Conservation (phyloP, 768 basidiomycete genomes). For the Leccinum imitatum region DNA sequence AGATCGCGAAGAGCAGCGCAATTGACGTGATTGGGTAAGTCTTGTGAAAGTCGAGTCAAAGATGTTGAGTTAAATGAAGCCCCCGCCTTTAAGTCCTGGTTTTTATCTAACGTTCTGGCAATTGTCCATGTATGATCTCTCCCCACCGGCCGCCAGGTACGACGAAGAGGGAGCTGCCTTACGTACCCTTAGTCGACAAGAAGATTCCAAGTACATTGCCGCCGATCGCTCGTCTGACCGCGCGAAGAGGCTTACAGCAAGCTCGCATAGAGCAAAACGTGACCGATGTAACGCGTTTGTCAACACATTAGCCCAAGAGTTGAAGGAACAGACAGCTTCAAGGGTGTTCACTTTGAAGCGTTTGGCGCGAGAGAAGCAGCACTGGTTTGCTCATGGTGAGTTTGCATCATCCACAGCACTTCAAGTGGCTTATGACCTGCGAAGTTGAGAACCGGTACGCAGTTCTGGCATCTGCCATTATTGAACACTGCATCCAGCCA, state of each 20-base stretch:
- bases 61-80: conserved; percentile 4
- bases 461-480: conserved; percentile 58
- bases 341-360: conserved; percentile 77
- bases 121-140: conserved; percentile 84
- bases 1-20: conserved; percentile 65
- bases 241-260: conserved; percentile 53
- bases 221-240: conserved; percentile 77
- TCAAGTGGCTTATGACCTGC: conserved; percentile 7
- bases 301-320: conserved; percentile 60
- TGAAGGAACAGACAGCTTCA: conserved; percentile 72
- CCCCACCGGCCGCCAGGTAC: conserved; percentile 74
- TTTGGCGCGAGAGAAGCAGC: conserved; percentile 69
- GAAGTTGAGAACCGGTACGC: conserved; percentile 39
- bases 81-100: conserved; percentile 56
- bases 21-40: conserved; percentile 72
- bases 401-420: not conserved
- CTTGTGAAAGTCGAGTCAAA: conserved; percentile 3
- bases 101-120: conserved; percentile 99
- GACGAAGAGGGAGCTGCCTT: conserved; percentile 70
- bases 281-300: conserved; percentile 67
- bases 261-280: conserved; percentile 57
- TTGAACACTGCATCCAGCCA: conserved; percentile 92
- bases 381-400: conserved; percentile 77
- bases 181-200: conserved; percentile 61
- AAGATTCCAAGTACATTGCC: conserved; percentile 58